A percentile compares a stretch with the other conserved stretches of the same genome.
Conservation (phyloP, 164 flowering plant species). For the Nymphaea thermarum region DNA sequence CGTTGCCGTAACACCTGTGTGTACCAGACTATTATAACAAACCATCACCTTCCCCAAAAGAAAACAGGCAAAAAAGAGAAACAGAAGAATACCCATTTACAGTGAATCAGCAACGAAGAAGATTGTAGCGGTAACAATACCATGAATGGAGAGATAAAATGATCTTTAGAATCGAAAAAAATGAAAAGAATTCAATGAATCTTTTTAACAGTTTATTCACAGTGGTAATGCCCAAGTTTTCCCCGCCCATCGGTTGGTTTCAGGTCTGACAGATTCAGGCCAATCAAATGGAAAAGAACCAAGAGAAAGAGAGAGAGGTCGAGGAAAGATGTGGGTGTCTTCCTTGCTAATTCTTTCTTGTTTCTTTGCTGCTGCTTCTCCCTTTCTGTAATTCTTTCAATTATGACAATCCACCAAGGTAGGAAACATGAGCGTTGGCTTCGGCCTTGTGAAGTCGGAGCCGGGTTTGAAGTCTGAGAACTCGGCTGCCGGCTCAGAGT, state of each 20-base stretch:
- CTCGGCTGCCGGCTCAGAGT: conserved; percentile 20
- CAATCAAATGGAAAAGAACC: neutral
- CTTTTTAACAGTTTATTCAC: too few species aligned
- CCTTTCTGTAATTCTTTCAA: conserved; percentile 7
- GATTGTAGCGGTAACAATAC: too few species aligned
- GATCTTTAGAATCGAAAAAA: too few species aligned
- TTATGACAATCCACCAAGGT: conserved; percentile 65
- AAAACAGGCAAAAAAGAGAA: too few species aligned
- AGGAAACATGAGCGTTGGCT: conserved; percentile 35
- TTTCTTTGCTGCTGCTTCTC: neutral
- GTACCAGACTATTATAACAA: too few species aligned
- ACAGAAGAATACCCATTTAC: too few species aligned
- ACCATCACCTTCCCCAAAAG: too few species aligned
- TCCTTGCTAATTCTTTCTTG: neutral
- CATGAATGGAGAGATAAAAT: too few species aligned
- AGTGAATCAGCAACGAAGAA: too few species aligned
- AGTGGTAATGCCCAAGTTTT: too few species aligned
- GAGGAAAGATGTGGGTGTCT: neutral
- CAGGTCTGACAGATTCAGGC: neutral
- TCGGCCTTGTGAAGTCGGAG: neutral
- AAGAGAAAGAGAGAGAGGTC: conserved; percentile 2
- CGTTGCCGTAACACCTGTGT: too few species aligned
- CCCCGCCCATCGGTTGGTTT: neutral
- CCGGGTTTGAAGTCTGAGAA: neutral
- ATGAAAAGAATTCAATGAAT: too few species aligned